Evolutionary conservation across 768 basidiomycete species (phyloP), one percentile per base, ranked within the genome.

Genomic region (Leccinum imitatum): DNA sequence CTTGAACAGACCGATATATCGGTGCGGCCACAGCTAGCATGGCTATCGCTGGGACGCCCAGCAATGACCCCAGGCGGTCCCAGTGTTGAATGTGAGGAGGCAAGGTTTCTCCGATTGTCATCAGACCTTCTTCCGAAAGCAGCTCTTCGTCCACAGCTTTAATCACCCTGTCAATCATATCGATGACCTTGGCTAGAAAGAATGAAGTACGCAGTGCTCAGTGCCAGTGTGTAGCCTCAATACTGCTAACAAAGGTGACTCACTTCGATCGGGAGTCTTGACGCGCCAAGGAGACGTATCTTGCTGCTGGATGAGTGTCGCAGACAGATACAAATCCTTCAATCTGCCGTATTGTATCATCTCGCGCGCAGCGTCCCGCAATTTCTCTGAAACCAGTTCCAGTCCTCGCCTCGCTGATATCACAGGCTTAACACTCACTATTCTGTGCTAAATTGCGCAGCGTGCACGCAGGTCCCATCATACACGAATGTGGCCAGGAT

Each of bases 31-130:
- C 50, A 13, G 23, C 30, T 30, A 51, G 30, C 17, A 51, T 19
- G 3, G 50, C 50, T 10, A 31, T 17, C 4, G 46, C 56, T 3
- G 62, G 63, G 9, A 58, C 39, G 3, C 59, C 59, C 5, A 65
- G 30, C 23, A 23, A 23, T 9, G n/a, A 44, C 9, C 41, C 41
- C n/a, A 44, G 41, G 41, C n/a, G 41, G 41, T n/a, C 41, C 41
- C 41, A 44, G 41, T 44, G 41, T 44, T 44, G 17, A n/a, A 44
- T 44, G 17, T 44, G 41, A 44, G 41, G 41, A 44, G n/a, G 39
- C 17, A 41, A 7, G 3, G 41, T 10, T 5, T 27, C 27, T 27
- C 27, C 27, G 8, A 10, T 44, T 6, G 41, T 44, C 41, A 44
- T 44, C 0, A 44, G 41, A n/a, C 9, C 41, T 44, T 44, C 41